Evolutionary conservation across 176 grass and related monocot genomes (phyloP).

Genomic region (Musa troglodytarum): DNA sequence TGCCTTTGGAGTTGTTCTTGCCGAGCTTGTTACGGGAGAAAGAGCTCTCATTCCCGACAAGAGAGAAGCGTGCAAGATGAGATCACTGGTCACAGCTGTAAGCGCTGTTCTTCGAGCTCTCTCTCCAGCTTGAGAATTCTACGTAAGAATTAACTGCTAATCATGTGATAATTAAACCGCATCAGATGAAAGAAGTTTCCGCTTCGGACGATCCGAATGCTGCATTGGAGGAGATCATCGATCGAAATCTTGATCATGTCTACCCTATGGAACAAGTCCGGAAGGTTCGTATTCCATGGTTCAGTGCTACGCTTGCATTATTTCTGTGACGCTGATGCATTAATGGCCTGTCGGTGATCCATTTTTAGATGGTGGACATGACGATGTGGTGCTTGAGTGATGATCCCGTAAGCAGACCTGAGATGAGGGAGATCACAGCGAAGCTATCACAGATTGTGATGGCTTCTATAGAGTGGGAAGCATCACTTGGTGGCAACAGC

Average conservation of each 20-base stretch:
- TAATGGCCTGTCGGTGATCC: neutral
- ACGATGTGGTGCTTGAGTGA: slow-evolving; percentile 50
- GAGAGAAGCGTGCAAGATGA: slow-evolving; percentile 43
- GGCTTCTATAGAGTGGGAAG: slow-evolving; percentile 50
- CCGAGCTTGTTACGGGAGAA: slow-evolving; percentile 51
- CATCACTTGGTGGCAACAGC: slow-evolving; percentile 39
- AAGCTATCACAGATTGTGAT: slow-evolving; percentile 37
- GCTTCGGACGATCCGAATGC: slow-evolving; percentile 29
- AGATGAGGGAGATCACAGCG: slow-evolving; percentile 46
- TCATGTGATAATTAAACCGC: neutral
- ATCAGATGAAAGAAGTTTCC: slow-evolving; percentile 50
- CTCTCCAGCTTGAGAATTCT: too few relatives aligned
- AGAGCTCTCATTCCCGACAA: slow-evolving; percentile 45
- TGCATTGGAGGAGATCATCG: slow-evolving; percentile 35
- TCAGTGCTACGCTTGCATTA: neutral
- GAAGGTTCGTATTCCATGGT: slow-evolving; percentile 30
- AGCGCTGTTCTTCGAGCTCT: slow-evolving; percentile 2
- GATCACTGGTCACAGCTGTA: slow-evolving; percentile 49
- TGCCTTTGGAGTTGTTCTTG: slow-evolving; percentile 66
- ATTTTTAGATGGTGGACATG: slow-evolving; percentile 38
- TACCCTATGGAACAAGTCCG: slow-evolving; percentile 48
- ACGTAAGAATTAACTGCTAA: too few relatives aligned
- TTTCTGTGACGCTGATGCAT: neutral
- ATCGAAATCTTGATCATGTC: slow-evolving; percentile 36
- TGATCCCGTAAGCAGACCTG: slow-evolving; percentile 40